Percentiles rank a stretch among this genome's conserved stretches.
Conservation (phyloP, 192 early-diverging fungal genomes). For the Funneliformis geosporum region DNA sequence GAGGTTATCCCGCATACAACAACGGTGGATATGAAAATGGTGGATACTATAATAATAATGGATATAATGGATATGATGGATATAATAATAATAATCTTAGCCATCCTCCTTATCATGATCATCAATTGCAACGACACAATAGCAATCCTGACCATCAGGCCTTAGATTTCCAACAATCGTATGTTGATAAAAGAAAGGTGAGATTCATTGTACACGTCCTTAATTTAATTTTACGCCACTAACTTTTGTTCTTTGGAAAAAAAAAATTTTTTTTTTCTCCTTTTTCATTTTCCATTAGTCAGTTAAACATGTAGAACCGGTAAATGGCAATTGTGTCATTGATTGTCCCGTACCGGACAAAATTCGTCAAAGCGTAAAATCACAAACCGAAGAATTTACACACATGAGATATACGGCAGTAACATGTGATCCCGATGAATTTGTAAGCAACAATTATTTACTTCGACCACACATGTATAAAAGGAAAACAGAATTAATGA, state of each 20-base stretch:
- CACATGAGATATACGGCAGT: slow-evolving; percentile 72
- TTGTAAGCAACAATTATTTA: slow-evolving; percentile 60
- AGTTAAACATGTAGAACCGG: slow-evolving; percentile 47
- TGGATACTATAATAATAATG: not conserved
- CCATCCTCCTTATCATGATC: not conserved
- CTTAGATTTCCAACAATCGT: not conserved
- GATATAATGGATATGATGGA: not conserved
- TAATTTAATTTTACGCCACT: too few relatives aligned
- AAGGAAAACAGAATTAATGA: slow-evolving; percentile 84
- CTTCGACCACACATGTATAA: slow-evolving; percentile 69
- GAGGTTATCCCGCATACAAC: not conserved
- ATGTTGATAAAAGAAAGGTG: slow-evolving; percentile 2
- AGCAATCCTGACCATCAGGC: not conserved
- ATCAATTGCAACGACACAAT: not conserved
- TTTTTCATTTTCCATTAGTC: not conserved
- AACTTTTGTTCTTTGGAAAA: not conserved
- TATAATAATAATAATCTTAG: not conserved
- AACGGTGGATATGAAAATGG: not conserved
- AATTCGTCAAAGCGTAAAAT: slow-evolving; percentile 51
- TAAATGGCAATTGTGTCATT: slow-evolving; percentile 66
- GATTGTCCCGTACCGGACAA: slow-evolving; percentile 62
- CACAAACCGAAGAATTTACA: slow-evolving; percentile 61
- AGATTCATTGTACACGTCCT: not conserved
- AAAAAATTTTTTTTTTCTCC: not conserved
- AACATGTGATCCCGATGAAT: slow-evolving; percentile 70